Evolutionary conservation across 768 basidiomycete genomes (phyloP), one percentile per base, ranked within the genome.

Genomic region (Boletus pseudo-olivaceus): DNA sequence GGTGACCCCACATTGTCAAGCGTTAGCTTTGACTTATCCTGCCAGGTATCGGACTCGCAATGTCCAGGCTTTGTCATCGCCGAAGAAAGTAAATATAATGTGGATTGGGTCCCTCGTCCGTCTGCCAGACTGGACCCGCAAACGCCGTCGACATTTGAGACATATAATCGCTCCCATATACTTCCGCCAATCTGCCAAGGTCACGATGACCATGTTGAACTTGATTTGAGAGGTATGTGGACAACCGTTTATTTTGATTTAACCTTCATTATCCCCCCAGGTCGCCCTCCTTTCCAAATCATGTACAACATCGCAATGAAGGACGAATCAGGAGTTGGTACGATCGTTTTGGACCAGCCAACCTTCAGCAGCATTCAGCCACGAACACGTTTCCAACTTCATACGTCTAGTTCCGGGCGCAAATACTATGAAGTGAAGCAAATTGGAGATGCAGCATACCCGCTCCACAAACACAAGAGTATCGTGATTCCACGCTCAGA

Each of bases 381-480:
- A 10, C 80, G 81, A 39, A 87, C 88, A 4, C 82, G 89, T 43
- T 88, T 94, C 74, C 88, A 92, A 57, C 75, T 94, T 19, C 88
- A 85, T 52, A 93, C 90, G 0, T 81, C 84, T 0, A 81, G 80
- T 20, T 78, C 90, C 12, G 93, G 93, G 7, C 80, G 85, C 44
- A 85, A 93, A 66, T 91, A 85, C 65, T 98, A 97, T 63, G 90
- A 94, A 67, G 87, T 98, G 57, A 86, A 90, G 59, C 88, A 90
- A 64, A 82, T 97, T 30, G 90, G 89, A 5, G 95, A 98, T 66
- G 77, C 84, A 0, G 84, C 89, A 7, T 95, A 95, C 68, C 89
- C 90, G 11, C 78, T 93, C 26, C 79, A 83, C 19, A 82, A 87
- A 57, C 83, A 82, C 73, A 79, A 77, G 66, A 73, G 80, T 57